These are phyloP conservation scores for Penicillium atrosanguineum DNA, from an alignment of 495 filamentous ascomycete species.

Conservation along the genomic window DNA sequence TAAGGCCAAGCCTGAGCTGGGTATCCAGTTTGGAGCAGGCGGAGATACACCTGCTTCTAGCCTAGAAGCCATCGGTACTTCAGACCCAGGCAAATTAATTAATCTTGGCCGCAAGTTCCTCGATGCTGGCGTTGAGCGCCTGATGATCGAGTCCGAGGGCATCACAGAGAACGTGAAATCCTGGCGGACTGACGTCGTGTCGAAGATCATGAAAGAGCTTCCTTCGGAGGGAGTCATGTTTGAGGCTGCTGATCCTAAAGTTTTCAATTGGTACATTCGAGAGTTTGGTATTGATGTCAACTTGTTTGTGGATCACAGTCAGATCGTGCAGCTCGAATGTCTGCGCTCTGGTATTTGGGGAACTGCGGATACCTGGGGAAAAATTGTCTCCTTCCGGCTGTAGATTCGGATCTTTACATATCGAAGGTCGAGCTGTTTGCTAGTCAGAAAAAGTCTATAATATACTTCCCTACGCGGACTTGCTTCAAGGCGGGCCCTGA, in stretches of 20 bases:
- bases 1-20: constrained; percentile 58
- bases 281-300: constrained; percentile 62
- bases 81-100: constrained; percentile 51
- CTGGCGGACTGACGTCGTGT: constrained; percentile 59
- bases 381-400: constrained; percentile 50
- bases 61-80: constrained; percentile 50
- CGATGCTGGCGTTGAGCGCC: constrained; percentile 53
- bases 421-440: background rate
- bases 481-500: background rate
- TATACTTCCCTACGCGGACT: background rate
- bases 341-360: constrained; percentile 57
- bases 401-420: background rate
- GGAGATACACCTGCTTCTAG: constrained; percentile 52
- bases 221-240: constrained; percentile 59
- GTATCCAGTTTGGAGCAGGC: constrained; percentile 60
- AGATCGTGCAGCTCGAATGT: constrained; percentile 57
- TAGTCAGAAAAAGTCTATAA: background rate
- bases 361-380: constrained; percentile 56
- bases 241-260: constrained; percentile 57
- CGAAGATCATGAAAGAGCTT: constrained; percentile 52
- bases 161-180: constrained; percentile 58
- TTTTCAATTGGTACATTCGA: constrained; percentile 59
- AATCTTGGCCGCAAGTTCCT: constrained; percentile 51
- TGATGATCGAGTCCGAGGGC: constrained; percentile 63
- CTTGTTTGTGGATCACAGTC: constrained; percentile 58